A percentile compares a stretch with the other conserved stretches of the same genome.
Evolutionary conservation across 345 rosid genomes (phyloP).

Genomic region (Gossypium longicalyx): DNA sequence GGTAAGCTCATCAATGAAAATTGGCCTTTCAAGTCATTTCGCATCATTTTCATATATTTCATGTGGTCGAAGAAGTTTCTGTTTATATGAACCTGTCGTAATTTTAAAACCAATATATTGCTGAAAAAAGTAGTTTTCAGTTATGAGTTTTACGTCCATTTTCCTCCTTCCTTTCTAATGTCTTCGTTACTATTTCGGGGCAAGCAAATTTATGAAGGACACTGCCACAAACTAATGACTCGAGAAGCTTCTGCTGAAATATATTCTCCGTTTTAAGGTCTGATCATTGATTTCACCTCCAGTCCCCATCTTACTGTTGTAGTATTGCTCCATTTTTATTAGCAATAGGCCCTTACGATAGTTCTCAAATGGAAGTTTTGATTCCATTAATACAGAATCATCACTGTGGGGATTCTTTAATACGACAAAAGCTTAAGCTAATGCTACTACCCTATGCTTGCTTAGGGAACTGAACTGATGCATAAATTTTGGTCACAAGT

Average conservation of each 20-base stretch:
- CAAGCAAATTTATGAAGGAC: neutral
- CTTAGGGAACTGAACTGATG: neutral
- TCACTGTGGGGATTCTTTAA: neutral
- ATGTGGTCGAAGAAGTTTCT: neutral
- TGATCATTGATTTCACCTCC: constrained; percentile 9
- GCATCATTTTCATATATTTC: neutral
- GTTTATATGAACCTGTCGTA: too few species aligned
- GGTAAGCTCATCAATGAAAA: constrained; percentile 21
- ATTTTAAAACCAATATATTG: too few species aligned
- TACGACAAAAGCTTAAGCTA: neutral
- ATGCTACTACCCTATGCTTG: neutral
- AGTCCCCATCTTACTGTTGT: neutral
- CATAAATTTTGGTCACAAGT: neutral
- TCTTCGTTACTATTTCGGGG: constrained; percentile 15
- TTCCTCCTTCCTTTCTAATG: neutral
- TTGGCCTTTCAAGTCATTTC: neutral
- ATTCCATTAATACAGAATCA: neutral
- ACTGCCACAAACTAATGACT: neutral
- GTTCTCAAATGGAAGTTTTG: neutral
- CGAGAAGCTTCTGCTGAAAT: neutral
- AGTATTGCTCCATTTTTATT: neutral
- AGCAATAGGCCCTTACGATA: neutral
- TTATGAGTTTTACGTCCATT: neutral
- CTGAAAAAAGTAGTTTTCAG: too few species aligned
- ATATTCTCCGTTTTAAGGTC: neutral